phyloP scores from a whole-genome alignment of 2,329 filamentous ascomycete genomes.

The Xylariomycetidae sp. region DNA sequence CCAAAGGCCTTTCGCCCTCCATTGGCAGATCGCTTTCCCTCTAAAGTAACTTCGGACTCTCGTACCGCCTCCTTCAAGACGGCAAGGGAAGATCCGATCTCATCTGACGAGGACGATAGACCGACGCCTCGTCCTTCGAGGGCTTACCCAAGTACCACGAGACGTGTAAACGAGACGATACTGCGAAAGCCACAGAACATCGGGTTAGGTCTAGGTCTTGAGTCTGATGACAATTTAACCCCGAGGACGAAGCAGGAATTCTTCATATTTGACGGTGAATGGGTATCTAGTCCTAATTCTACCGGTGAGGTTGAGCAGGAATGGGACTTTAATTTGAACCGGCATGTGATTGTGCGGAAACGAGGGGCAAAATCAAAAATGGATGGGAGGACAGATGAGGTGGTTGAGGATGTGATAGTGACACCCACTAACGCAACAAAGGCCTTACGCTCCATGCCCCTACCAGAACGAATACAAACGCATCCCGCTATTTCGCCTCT shows the following conservation, averaged over 20 bases:
- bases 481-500: slow-evolving; percentile 30
- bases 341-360: slow-evolving; percentile 51
- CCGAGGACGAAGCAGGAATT: slow-evolving; percentile 45
- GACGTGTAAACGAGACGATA: slow-evolving; percentile 30
- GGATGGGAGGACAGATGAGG: slow-evolving; percentile 30
- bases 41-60: slow-evolving; percentile 54
- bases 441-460: slow-evolving; percentile 42
- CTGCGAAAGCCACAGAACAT: slow-evolving; percentile 30
- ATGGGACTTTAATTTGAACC: slow-evolving; percentile 50
- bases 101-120: slow-evolving; percentile 53
- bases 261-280: slow-evolving; percentile 55
- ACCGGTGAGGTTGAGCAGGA: slow-evolving; percentile 46
- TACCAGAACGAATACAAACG: slow-evolving; percentile 37
- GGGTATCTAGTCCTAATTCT: too few relatives aligned
- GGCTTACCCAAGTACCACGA: slow-evolving; percentile 41
- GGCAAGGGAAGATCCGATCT: slow-evolving; percentile 59
- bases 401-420: slow-evolving; percentile 43
- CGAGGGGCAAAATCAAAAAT: slow-evolving; percentile 28
- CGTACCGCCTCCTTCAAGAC: slow-evolving; percentile 68
- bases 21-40: slow-evolving; percentile 43
- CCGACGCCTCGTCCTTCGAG: slow-evolving; percentile 37
- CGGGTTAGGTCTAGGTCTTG: slow-evolving; percentile 40
- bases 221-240: slow-evolving; percentile 34
- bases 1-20: slow-evolving; percentile 42
- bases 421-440: slow-evolving; percentile 49